A percentile compares a stretch with the other conserved stretches of the same genome.
phyloP scores from a whole-genome alignment of 108 stramenopile genomes.

The Skeletonema marinoi region DNA sequence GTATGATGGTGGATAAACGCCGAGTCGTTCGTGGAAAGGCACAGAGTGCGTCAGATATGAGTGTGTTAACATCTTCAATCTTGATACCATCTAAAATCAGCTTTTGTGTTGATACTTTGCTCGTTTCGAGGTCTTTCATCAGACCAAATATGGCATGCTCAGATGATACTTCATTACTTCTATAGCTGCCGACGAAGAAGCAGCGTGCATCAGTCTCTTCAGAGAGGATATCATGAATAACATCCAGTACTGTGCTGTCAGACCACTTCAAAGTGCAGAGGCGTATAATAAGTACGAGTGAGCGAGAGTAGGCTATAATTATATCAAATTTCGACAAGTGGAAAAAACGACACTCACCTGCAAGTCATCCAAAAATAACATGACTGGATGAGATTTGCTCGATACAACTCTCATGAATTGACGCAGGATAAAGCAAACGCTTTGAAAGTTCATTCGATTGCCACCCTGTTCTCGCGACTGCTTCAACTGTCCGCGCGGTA shows the following conservation, averaged over 20 bases:
- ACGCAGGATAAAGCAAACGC: conserved; percentile 38
- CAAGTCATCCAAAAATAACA: conserved; percentile 40
- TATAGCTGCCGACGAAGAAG: conserved; percentile 46
- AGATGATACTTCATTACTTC: conserved; percentile 30
- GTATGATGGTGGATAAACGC: conserved; percentile 20
- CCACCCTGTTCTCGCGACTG: not conserved
- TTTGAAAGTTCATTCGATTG: conserved; percentile 23
- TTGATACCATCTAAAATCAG: conserved; percentile 25
- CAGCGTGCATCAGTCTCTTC: conserved; percentile 17
- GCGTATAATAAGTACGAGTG: conserved; percentile 15
- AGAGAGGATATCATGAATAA: conserved; percentile 38
- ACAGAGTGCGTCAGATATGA: conserved; percentile 40
- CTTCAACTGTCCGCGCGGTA: not conserved
- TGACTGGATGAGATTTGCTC: conserved; percentile 18
- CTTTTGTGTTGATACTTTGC: conserved; percentile 4
- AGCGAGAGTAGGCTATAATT: conserved; percentile 7
- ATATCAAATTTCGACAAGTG: conserved; percentile 24
- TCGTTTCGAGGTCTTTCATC: conserved; percentile 2
- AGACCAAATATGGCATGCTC: conserved; percentile 39
- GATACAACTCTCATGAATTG: conserved; percentile 41
- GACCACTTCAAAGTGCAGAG: conserved; percentile 42
- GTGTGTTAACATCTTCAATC: conserved; percentile 18
- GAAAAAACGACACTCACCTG: conserved; percentile 4
- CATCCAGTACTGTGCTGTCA: conserved; percentile 20
- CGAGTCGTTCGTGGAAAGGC: conserved; percentile 26